phyloP scores from a whole-genome alignment of 179 eudicot species.

The Pouteria campechiana region DNA sequence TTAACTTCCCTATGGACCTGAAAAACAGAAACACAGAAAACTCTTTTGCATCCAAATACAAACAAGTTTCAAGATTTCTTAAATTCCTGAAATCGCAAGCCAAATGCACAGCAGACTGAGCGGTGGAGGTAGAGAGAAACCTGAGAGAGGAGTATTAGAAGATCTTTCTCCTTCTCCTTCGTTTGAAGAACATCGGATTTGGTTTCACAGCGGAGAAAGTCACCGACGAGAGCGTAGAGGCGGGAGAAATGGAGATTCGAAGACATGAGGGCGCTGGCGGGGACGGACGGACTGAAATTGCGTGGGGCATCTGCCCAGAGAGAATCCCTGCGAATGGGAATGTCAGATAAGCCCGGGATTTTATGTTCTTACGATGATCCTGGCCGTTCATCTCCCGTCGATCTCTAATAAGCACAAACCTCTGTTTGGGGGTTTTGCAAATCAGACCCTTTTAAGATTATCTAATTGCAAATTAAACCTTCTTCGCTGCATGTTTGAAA shows the following conservation, averaged over 20 bases:
- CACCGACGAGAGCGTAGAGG: slow-evolving; percentile 37
- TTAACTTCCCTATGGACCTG: slow-evolving; percentile 48
- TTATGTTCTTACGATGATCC: too few relatives aligned
- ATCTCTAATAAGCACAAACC: too few relatives aligned
- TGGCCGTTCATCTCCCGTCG: too few relatives aligned
- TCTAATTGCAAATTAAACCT: too few relatives aligned
- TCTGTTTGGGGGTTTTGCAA: too few relatives aligned
- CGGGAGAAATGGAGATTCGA: slow-evolving; percentile 8
- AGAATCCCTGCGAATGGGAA: too few relatives aligned
- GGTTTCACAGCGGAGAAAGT: slow-evolving; percentile 21
- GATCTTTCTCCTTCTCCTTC: slow-evolving; percentile 21
- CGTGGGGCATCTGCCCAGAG: too few relatives aligned
- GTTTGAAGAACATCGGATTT: slow-evolving; percentile 10
- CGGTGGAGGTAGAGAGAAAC: slow-evolving; percentile 7
- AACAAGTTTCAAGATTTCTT: too few relatives aligned
- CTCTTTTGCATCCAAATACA: too few relatives aligned
- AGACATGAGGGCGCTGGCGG: background rate
- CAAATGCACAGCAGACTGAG: background rate
- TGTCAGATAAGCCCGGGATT: too few relatives aligned
- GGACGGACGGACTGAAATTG: background rate
- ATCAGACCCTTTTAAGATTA: too few relatives aligned
- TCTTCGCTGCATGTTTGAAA: too few relatives aligned
- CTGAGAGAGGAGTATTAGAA: slow-evolving; percentile 48
- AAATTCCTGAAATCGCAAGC: background rate
- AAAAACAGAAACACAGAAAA: background rate